Base-by-base conservation (phyloP, 2,329 filamentous ascomycete genomes). In the Penicillium fuscoglaucum region DNA sequence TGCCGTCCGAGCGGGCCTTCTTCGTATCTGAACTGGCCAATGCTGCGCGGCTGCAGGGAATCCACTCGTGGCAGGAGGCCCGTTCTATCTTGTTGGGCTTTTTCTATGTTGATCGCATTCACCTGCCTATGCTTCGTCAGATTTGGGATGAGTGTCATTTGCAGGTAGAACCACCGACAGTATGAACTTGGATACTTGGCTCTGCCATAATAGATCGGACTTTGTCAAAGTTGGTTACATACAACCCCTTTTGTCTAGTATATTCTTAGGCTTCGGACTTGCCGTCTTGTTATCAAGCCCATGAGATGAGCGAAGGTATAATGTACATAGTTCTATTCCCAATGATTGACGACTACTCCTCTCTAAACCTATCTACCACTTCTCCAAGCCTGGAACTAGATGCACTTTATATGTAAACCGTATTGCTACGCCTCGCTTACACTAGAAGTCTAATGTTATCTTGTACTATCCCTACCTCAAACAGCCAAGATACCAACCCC, bases 41-140 rank as follows among this genome's bases (percentile, higher is more conserved):
- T 2, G 71, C 71, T 2, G 60, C 71, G 4, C 59, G 65, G 13
- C 50, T 67, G 17, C 66, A 72, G 9, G 70, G 70, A 12, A 57
- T 75, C 28, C 55, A 49, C 13, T 67, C 71, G 7, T 76, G 72
- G 69, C 72, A 76, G 48, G 70, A 73, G 43, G 66, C 71, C 12
- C 68, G 73, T 1, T 52, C 58, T 9, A 55, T 74, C 12, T 61
- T 76, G 39, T 52, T 70, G 21, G 65, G 70, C 9, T 76, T 71
- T 59, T 76, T 74, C 60, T 76, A 75, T 58, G 66, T 69, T 46
- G 74, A 76, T 57, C 71, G 74, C 33, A 63, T 65, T 49, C 74
- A 76, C 57, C 57, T 71, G 33, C 57, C 56, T 13, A 65, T 71
- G 49, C 55, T 74, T 26, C 66, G 69, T 50, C 66, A 67, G 33